Conservation (phyloP, 148 eudicot genomes). For the Salicornia ramosissima region DNA sequence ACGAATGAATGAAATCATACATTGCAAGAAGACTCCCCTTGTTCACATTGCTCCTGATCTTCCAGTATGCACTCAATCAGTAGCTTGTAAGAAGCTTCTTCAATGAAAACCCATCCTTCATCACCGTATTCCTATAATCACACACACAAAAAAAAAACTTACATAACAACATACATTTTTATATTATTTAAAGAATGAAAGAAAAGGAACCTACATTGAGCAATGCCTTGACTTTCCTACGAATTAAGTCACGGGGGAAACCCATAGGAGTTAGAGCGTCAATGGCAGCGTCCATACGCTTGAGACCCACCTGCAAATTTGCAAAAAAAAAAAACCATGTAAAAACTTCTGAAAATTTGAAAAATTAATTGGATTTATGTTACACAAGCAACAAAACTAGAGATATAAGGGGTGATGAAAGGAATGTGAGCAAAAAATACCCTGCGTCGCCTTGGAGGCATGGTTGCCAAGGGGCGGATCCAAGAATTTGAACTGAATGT, state of each 20-base stretch:
- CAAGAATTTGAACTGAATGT: too few relatives aligned
- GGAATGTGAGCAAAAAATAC: too few relatives aligned
- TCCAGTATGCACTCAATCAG: conserved; percentile 25
- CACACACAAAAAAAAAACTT: neutral
- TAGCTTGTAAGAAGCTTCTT: conserved; percentile 20
- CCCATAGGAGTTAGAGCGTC: conserved; percentile 32
- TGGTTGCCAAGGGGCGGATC: too few relatives aligned
- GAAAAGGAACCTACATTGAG: conserved; percentile 11
- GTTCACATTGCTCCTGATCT: conserved; percentile 14
- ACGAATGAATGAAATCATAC: neutral
- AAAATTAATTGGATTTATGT: too few relatives aligned
- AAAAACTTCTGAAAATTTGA: too few relatives aligned
- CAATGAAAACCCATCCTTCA: conserved; percentile 33
- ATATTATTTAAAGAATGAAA: neutral
- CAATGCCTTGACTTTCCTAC: conserved; percentile 18
- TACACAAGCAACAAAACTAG: too few relatives aligned
- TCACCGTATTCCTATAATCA: conserved; percentile 28
- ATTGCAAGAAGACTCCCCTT: conserved; percentile 14
- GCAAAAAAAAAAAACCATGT: neutral
- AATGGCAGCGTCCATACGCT: conserved; percentile 33
- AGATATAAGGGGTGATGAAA: too few relatives aligned
- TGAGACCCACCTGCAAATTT: conserved; percentile 25
- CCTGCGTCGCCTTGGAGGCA: too few relatives aligned
- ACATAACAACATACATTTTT: neutral
- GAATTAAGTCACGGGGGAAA: conserved; percentile 11